A percentile compares a stretch with the other conserved stretches of the same genome.
Evolutionary conservation across 768 basidiomycete species (phyloP).

Genomic region (Panaeolus papilionaceus): DNA sequence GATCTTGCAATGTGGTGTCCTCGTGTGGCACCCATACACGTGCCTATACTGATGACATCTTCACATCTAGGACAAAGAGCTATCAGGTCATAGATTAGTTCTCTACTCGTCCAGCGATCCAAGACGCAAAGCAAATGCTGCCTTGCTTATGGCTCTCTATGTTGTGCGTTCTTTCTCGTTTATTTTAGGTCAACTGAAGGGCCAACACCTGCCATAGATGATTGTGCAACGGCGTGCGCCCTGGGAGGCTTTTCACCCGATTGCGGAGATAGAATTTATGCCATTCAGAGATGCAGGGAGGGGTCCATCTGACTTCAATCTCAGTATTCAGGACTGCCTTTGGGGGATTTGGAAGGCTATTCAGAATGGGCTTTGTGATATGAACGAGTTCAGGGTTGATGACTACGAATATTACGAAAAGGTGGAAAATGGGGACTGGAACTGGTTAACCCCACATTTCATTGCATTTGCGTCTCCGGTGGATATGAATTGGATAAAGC

Average conservation of each 20-base stretch:
- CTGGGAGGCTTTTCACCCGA: constrained; percentile 94
- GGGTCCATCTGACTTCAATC: constrained; percentile 90
- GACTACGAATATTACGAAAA: constrained; percentile 97
- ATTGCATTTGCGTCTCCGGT: constrained; percentile 95
- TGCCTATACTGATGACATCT: constrained; percentile 29
- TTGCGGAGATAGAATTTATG: constrained; percentile 92
- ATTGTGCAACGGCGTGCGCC: constrained; percentile 90
- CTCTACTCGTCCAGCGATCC: constrained; percentile 90
- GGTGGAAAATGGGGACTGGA: constrained; percentile 96
- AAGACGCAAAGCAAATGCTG: constrained; percentile 90
- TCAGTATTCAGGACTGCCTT: constrained; percentile 91
- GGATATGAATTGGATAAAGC: constrained; percentile 81
- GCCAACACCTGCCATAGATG: constrained; percentile 60
- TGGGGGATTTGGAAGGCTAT: constrained; percentile 91
- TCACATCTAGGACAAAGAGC: constrained; percentile 69
- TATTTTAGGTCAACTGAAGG: constrained; percentile 23
- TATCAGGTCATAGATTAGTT: constrained; percentile 76
- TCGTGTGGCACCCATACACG: constrained; percentile 48
- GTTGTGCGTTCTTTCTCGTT: constrained; percentile 59
- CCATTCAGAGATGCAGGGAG: constrained; percentile 96
- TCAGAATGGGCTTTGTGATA: constrained; percentile 91
- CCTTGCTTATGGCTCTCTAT: constrained; percentile 92
- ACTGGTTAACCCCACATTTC: constrained; percentile 91
- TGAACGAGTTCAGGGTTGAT: constrained; percentile 91
- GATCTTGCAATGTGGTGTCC: constrained; percentile 32